These are phyloP conservation scores for Sphagnum magellanicum DNA, from an alignment of 228 moss, liverwort and hornwort genomes.

Conservation along the genomic window DNA sequence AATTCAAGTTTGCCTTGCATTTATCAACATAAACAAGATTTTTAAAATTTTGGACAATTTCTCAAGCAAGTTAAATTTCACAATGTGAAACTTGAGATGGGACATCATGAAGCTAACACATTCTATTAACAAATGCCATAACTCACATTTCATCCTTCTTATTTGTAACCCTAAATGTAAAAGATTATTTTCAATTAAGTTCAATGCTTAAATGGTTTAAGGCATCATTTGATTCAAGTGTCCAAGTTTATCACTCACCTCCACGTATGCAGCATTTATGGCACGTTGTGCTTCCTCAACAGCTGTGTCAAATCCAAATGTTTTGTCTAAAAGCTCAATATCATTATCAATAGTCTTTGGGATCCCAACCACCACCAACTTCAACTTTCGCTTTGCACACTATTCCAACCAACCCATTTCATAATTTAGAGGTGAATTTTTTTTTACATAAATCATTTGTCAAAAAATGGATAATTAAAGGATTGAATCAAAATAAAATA, in stretches of 20 bases:
- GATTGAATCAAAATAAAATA: neutral
- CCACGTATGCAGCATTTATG: conserved; percentile 88
- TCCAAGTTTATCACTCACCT: conserved; percentile 34
- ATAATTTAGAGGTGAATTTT: neutral
- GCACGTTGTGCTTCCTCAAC: conserved; percentile 95
- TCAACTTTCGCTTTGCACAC: conserved; percentile 65
- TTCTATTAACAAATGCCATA: too few relatives aligned
- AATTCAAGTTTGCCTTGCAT: too few relatives aligned
- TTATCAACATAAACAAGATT: too few relatives aligned
- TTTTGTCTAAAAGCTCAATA: conserved; percentile 78
- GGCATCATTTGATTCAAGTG: neutral
- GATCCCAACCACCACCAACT: conserved; percentile 70
- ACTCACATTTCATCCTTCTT: too few relatives aligned
- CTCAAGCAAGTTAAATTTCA: too few relatives aligned
- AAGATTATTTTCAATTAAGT: too few relatives aligned
- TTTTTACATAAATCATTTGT: neutral
- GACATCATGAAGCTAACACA: too few relatives aligned
- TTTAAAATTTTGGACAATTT: too few relatives aligned
- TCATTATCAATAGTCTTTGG: conserved; percentile 98
- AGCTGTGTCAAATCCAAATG: conserved; percentile 95
- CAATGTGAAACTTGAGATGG: too few relatives aligned
- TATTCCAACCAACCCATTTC: conserved; percentile 15
- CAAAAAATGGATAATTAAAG: neutral
- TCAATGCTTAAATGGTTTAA: too few relatives aligned
- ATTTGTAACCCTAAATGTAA: too few relatives aligned